phyloP scores from a whole-genome alignment of 1,284 basidiomycete species.

The Malassezia vespertilionis region DNA sequence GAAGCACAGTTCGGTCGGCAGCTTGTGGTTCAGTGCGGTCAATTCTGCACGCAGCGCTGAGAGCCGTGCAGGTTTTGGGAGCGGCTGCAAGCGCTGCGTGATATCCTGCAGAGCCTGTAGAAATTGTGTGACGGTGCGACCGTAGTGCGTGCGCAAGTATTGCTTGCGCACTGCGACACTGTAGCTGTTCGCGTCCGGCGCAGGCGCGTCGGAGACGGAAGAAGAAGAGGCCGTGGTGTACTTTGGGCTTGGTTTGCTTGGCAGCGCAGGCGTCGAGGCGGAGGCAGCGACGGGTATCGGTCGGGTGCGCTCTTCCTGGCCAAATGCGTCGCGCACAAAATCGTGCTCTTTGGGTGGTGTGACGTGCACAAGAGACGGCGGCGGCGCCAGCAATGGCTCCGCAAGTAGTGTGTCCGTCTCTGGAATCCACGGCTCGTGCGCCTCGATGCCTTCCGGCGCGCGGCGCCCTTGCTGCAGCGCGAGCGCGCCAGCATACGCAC shows the following conservation, averaged over 20 bases:
- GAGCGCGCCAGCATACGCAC: constrained; percentile 64
- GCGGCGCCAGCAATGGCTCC: constrained; percentile 20
- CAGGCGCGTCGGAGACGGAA: constrained; percentile 6
- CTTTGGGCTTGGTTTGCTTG: no score
- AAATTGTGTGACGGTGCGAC: constrained; percentile 81
- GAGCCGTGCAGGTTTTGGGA: constrained; percentile 85
- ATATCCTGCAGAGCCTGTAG: constrained; percentile 81
- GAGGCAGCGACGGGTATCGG: not conserved
- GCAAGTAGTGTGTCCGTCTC: not conserved
- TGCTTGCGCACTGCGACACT: constrained; percentile 25
- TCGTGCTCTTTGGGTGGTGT: not conserved
- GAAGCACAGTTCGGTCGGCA: constrained; percentile 83
- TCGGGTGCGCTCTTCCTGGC: constrained; percentile 1
- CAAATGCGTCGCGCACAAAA: not conserved
- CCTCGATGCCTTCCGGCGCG: not conserved
- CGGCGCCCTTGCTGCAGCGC: constrained; percentile 69
- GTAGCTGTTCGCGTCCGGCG: not conserved
- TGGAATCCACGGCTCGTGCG: not conserved
- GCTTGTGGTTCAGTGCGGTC: constrained; percentile 85
- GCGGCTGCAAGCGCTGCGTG: constrained; percentile 76
- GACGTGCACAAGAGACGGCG: not conserved
- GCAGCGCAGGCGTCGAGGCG: not conserved
- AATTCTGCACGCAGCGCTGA: constrained; percentile 90
- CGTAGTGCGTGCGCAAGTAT: constrained; percentile 55
- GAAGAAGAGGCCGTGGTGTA: not conserved